Evolutionary conservation across 2,329 filamentous ascomycete species (phyloP), one percentile per base, ranked within the genome.

Genomic region (Ascochyta clinopodiicola): DNA sequence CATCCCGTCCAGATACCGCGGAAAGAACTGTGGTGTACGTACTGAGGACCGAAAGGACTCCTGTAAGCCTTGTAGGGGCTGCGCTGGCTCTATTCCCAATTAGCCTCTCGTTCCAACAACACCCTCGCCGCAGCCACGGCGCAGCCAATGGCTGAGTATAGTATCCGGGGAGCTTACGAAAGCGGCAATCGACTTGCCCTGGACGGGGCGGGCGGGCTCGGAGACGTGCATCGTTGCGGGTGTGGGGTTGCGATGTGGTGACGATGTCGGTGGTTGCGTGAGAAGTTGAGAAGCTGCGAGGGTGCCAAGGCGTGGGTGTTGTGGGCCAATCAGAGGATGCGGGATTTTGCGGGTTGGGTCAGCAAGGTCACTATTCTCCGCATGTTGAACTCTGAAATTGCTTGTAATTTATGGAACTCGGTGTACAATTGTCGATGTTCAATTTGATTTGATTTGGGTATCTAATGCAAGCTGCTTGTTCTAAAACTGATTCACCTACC

Each of bases 41-140:
- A 87, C 84, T 83, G 80, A 58, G 84, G 84, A 51, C 81, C 84
- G 69, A 82, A 86, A 52, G 80, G 81, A 71, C 82, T 84, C 74
- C 79, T 75, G 75, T 83, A 86, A 58, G 80, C 78, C 70, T 80
- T 74, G 74, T 80, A 80, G 31, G 67, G 66, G 50, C 69, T 71
- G 21, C 77, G 70, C 58, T 64, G 61, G 60, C 63, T 66, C 69
- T 72, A 44, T n/a, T 38, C 31, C n/a, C 4, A 1, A 43, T 70
- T 57, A 70, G 69, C 67, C 31, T 39, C 52, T 38, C 15, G 2
- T 22, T 17, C 40, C 29, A 38, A 45, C 42, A 12, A 19, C 44
- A 31, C 15, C 15, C 19, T 27, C 31, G 48, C 22, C 32, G 35
- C 34, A 15, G 24, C 56, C 46, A 38, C 44, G 19, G 22, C 17